Conservation (phyloP, 441 rosid species). For the Jatropha podagrica region DNA sequence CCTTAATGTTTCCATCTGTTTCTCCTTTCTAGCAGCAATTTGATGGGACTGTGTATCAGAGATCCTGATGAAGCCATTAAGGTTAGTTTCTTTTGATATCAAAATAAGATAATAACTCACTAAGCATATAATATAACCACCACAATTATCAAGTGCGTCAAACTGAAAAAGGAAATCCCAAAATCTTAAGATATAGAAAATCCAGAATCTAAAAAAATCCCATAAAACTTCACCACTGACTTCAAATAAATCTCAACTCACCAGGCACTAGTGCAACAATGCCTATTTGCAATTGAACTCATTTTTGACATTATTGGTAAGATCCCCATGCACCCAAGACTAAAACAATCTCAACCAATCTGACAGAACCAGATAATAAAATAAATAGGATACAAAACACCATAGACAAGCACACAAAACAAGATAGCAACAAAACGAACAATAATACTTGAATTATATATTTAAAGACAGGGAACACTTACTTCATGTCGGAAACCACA, state of each 20-base stretch:
- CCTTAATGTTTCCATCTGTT: conserved; percentile 83
- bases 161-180: neutral
- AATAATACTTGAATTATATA: too few relatives aligned
- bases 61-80: conserved; percentile 39
- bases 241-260: too few relatives aligned
- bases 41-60: conserved; percentile 90
- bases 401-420: neutral
- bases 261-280: too few relatives aligned
- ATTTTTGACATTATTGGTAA: neutral
- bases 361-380: neutral
- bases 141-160: neutral
- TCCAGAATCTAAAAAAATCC: neutral
- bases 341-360: neutral
- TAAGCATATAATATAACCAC: neutral
- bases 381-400: too few relatives aligned
- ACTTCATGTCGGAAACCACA: conserved; percentile 30
- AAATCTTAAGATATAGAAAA: neutral
- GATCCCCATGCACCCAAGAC: neutral
- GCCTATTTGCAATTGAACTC: too few relatives aligned
- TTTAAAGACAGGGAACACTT: conserved; percentile 9
- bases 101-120: neutral
- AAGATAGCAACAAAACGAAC: neutral
- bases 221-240: neutral
- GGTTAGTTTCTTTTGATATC: neutral
- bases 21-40: conserved; percentile 94